These are phyloP conservation scores for Diplodia corticola DNA, from an alignment of 2,329 filamentous ascomycete species.

Conservation along the genomic window DNA sequence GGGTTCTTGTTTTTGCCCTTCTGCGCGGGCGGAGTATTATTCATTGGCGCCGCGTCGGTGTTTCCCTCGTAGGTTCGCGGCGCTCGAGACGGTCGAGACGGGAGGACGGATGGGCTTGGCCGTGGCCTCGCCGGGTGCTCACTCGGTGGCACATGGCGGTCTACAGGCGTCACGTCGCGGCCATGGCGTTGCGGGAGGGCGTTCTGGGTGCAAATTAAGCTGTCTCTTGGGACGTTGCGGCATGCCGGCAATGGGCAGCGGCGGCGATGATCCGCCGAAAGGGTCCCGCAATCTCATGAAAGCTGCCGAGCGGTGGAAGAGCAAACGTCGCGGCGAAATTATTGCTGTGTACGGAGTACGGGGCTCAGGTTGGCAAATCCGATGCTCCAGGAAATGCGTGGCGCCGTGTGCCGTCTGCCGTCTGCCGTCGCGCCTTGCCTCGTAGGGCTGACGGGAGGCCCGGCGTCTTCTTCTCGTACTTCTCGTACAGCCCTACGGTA, in stretches of 20 bases:
- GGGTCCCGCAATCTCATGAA: background rate
- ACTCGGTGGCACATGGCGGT: background rate
- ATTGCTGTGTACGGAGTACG: background rate
- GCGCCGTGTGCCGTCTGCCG: no score
- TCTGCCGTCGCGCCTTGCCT: background rate
- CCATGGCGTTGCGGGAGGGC: background rate
- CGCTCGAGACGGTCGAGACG: background rate
- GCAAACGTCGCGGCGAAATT: background rate
- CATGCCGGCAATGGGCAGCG: background rate
- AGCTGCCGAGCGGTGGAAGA: background rate
- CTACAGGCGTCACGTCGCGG: background rate
- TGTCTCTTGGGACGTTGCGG: background rate
- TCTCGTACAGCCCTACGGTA: background rate
- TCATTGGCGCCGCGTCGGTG: background rate
- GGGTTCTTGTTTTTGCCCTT: background rate
- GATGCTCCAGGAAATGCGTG: no score
- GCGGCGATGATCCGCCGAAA: background rate
- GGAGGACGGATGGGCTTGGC: background rate
- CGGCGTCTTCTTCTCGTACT: background rate
- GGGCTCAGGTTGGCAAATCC: background rate
- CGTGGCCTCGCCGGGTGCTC: background rate
- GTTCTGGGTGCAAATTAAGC: background rate
- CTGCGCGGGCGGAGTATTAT: background rate
- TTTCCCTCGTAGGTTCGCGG: background rate
- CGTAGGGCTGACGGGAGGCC: background rate